These are phyloP conservation scores for Mycogone perniciosa DNA, from an alignment of 2,329 filamentous ascomycete genomes.

Conservation along the genomic window DNA sequence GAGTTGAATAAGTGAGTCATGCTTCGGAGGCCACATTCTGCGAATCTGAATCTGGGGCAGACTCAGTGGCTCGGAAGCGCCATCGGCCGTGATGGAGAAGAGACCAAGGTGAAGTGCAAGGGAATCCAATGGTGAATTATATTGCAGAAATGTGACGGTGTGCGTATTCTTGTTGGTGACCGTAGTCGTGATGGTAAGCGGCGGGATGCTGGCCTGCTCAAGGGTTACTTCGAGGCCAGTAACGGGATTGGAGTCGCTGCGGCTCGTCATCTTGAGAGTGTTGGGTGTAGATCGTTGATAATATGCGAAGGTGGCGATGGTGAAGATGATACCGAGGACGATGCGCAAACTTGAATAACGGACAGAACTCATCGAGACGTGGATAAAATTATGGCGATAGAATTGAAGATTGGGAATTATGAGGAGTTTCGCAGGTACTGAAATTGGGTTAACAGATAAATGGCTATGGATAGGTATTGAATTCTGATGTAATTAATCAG, in stretches of 20 bases:
- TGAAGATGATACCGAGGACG: slow-evolving; percentile 14
- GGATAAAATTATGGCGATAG: not conserved
- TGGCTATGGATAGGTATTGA: too few species aligned
- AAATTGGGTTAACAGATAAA: too few species aligned
- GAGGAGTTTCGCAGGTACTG: not conserved
- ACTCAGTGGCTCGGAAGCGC: slow-evolving; percentile 27
- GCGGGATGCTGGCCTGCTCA: slow-evolving; percentile 27
- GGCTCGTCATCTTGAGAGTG: slow-evolving; percentile 15
- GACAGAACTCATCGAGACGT: not conserved
- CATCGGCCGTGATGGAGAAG: slow-evolving; percentile 33
- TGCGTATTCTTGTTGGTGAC: slow-evolving; percentile 35
- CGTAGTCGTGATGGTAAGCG: slow-evolving; percentile 30
- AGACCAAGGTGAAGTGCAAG: slow-evolving; percentile 36
- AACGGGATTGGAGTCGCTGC: slow-evolving; percentile 13
- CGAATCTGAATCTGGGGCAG: slow-evolving; percentile 32
- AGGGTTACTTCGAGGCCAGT: slow-evolving; percentile 28
- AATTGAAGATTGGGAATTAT: not conserved
- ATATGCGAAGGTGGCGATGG: slow-evolving; percentile 17
- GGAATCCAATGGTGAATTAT: slow-evolving; percentile 40
- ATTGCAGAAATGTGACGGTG: slow-evolving; percentile 36
- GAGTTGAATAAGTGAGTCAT: slow-evolving; percentile 34
- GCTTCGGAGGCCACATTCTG: slow-evolving; percentile 35
- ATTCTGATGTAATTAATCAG: too few species aligned
- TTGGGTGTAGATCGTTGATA: slow-evolving; percentile 11
- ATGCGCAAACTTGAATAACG: not conserved